A percentile compares a stretch with the other conserved stretches of the same genome.
Evolutionary conservation across 164 flowering plant species (phyloP).

Genomic region (Paratinospora sagittata): DNA sequence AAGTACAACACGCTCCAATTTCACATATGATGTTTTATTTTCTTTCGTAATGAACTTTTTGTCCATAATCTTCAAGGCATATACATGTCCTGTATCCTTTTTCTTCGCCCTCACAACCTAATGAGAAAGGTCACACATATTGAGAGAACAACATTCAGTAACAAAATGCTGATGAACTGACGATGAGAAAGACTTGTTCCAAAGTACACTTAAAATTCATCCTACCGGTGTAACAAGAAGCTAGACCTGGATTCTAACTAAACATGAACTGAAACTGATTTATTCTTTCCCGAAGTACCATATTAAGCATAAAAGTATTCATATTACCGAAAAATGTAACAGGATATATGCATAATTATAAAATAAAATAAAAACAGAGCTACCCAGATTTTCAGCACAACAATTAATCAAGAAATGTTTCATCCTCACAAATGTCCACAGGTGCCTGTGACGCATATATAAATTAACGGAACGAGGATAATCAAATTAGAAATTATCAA

Average conservation of each 20-base stretch:
- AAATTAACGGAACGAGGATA: too few relatives aligned
- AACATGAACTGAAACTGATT: neutral
- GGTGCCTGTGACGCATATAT: too few relatives aligned
- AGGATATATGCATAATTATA: too few relatives aligned
- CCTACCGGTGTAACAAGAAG: neutral
- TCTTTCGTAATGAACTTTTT: slow-evolving; percentile 97
- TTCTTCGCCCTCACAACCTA: slow-evolving; percentile 96
- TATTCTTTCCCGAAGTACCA: neutral
- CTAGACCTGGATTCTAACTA: neutral
- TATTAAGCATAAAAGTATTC: neutral
- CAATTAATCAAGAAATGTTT: too few relatives aligned
- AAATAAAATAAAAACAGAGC: neutral
- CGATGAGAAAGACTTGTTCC: neutral
- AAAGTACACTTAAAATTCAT: neutral
- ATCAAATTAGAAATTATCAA: neutral
- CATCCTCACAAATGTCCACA: too few relatives aligned
- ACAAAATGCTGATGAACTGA: neutral
- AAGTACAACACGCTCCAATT: slow-evolving; percentile 91
- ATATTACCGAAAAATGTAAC: neutral
- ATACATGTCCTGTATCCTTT: slow-evolving; percentile 80
- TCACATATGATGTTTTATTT: slow-evolving; percentile 95
- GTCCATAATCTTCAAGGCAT: slow-evolving; percentile 99
- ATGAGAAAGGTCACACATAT: neutral
- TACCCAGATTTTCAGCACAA: neutral
- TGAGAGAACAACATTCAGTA: neutral